These are phyloP conservation scores for Bruguiera gymnorhiza DNA, from an alignment of 345 rosid species.

Conservation along the genomic window DNA sequence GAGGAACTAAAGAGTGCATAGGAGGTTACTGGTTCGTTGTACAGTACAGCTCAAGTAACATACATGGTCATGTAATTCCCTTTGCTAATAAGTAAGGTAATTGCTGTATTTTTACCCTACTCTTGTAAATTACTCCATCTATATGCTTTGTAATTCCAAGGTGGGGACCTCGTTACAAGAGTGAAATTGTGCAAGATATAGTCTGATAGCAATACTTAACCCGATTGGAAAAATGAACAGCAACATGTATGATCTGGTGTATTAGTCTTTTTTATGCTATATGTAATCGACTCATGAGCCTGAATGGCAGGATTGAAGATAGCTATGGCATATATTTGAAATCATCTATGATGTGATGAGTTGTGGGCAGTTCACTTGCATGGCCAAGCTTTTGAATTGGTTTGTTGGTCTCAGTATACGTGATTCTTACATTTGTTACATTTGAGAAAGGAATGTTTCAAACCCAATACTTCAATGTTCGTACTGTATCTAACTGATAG, in stretches of 20 bases:
- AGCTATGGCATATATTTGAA: too few relatives aligned
- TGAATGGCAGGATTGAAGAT: too few relatives aligned
- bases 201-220: conserved; percentile 9
- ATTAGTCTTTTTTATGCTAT: neutral
- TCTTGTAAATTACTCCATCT: conserved; percentile 30
- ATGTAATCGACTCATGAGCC: too few relatives aligned
- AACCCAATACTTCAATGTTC: too few relatives aligned
- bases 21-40: conserved; percentile 25
- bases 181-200: conserved; percentile 12
- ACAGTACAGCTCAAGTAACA: conserved; percentile 21
- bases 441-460: too few relatives aligned
- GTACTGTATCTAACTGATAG: too few relatives aligned
- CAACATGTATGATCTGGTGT: neutral
- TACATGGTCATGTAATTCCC: conserved; percentile 6
- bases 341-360: too few relatives aligned
- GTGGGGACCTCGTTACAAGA: neutral
- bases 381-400: too few relatives aligned
- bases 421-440: too few relatives aligned
- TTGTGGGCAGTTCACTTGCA: too few relatives aligned
- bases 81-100: conserved; percentile 23
- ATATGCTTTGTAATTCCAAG: conserved; percentile 3
- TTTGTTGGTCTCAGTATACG: too few relatives aligned
- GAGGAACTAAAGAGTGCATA: conserved; percentile 7
- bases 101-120: neutral
- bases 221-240: neutral